phyloP scores from a whole-genome alignment of 1,284 basidiomycete species.

The Ganoderma multipileum region DNA sequence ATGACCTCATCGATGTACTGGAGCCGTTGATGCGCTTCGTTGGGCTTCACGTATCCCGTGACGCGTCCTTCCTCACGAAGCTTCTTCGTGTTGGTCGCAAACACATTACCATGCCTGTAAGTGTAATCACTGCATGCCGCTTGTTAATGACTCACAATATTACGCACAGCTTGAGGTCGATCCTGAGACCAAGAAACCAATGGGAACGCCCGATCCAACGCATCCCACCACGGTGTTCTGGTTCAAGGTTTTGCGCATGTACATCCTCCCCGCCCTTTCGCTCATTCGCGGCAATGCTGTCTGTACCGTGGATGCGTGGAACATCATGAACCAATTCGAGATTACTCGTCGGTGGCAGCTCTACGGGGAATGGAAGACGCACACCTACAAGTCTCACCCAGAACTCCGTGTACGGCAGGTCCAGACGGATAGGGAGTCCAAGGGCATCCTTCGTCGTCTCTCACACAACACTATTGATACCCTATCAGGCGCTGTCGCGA shows the following conservation, averaged over 20 bases:
- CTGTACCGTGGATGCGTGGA: slow-evolving; percentile 89
- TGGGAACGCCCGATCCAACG: slow-evolving; percentile 56
- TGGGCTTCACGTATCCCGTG: slow-evolving; percentile 77
- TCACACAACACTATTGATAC: slow-evolving; percentile 85
- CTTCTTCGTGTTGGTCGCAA: slow-evolving; percentile 63
- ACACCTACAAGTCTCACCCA: slow-evolving; percentile 72
- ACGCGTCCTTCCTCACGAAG: slow-evolving; percentile 69
- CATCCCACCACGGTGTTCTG: slow-evolving; percentile 75
- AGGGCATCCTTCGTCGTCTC: slow-evolving; percentile 81
- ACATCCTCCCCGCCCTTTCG: slow-evolving; percentile 88
- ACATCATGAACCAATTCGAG: slow-evolving; percentile 81
- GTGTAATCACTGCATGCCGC: slow-evolving; percentile 19
- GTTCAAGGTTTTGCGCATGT: slow-evolving; percentile 82
- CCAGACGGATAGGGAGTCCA: slow-evolving; percentile 80
- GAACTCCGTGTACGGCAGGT: slow-evolving; percentile 77
- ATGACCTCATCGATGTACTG: slow-evolving; percentile 76
- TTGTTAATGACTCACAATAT: not conserved
- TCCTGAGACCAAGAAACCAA: slow-evolving; percentile 60
- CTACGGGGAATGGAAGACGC: slow-evolving; percentile 95
- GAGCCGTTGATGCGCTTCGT: slow-evolving; percentile 82
- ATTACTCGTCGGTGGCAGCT: slow-evolving; percentile 85
- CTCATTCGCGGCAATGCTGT: slow-evolving; percentile 88
- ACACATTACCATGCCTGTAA: slow-evolving; percentile 53
- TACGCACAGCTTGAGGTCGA: slow-evolving; percentile 53
- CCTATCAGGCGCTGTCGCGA: slow-evolving; percentile 89